These are phyloP conservation scores for Bacidia rubella DNA, from an alignment of 495 filamentous ascomycete genomes.

Conservation along the genomic window DNA sequence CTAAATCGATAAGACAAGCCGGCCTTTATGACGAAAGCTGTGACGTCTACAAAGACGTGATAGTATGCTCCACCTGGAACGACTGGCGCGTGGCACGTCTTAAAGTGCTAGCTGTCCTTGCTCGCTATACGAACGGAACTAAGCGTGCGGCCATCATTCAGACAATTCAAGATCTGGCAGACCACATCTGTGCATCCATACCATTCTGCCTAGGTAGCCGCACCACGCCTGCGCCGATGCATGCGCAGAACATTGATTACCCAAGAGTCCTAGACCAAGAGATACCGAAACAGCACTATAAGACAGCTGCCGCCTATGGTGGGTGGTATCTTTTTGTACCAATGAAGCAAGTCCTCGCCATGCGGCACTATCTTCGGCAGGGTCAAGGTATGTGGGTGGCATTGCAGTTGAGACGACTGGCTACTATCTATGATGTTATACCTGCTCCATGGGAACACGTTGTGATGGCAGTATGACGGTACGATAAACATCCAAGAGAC, in stretches of 20 bases:
- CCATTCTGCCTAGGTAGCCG: conserved; percentile 12
- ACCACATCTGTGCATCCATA: conserved; percentile 9
- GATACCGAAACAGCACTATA: conserved; percentile 9
- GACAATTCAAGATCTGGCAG: conserved; percentile 7
- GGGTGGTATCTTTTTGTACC: conserved; percentile 24
- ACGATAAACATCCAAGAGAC: too few species aligned
- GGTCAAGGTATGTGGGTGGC: conserved; percentile 10
- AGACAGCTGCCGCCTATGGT: conserved; percentile 10
- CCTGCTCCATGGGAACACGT: background rate
- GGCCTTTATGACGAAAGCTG: conserved; percentile 11
- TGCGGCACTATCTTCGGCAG: conserved; percentile 3
- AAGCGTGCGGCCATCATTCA: background rate
- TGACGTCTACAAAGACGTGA: conserved; percentile 12
- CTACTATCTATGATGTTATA: conserved; percentile 4
- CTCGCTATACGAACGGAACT: background rate
- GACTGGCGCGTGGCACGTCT: conserved; percentile 10
- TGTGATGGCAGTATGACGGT: too few species aligned
- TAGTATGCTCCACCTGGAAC: conserved; percentile 14
- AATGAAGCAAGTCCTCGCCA: conserved; percentile 5
- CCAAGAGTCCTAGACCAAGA: conserved; percentile 2
- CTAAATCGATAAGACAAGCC: conserved; percentile 7
- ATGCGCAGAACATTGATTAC: conserved; percentile 7
- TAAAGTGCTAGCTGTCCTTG: conserved; percentile 8
- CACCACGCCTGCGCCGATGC: conserved; percentile 3
- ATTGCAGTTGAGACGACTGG: conserved; percentile 11